Base-by-base conservation (phyloP, 2,329 filamentous ascomycete species). In the Geosmithia morbida region DNA sequence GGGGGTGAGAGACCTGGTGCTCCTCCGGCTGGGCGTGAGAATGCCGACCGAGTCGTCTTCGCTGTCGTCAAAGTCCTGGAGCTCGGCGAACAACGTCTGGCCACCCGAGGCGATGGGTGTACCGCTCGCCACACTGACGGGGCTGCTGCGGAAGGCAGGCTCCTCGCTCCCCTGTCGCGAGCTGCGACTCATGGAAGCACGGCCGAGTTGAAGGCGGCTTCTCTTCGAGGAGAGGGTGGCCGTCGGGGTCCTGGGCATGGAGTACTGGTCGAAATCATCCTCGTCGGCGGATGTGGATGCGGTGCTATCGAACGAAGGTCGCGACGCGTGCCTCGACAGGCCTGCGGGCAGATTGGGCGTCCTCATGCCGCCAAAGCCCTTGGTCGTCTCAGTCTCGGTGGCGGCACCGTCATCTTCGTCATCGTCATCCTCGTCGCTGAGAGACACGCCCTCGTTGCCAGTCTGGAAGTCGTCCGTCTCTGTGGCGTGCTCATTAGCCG, bases 21-120 rank as follows among this genome's bases (percentile, higher is more conserved):
- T 69, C 42, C 69, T 67, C 49, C 69, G 68, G 52, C 71, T 75
- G 22, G 78, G 78, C 29, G 77, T 81, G 22, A 66, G 72, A 33
- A 66, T 71, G 17, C 69, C 70, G 49, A 65, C 69, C 47, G 84
- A 81, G 51, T 83, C 82, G 50, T 87, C 85, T 51, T 87, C 85
- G 54, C 84, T 83, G 52, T 79, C 79, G 51, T 79, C 83, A 42
- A 96, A 69, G 53, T 87, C 86, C 47, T 85, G 87, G 41, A 98
- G 74, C 63, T 98, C 92, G 41, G 88, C 88, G 60, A 92, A 94
- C 46, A 98, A 70, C 57, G 85, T 97, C 67, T 95, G 86, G 16
- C 78, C 75, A 42, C 64, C 62, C 48, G 74, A 66, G 14, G 33
- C 33, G 3, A 37, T 37, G 10, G 76, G 69, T 2, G 74, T 77